Evolutionary conservation across 1,139 yeast genomes (phyloP).

Genomic region (Citeromyces hawaiiensis): DNA sequence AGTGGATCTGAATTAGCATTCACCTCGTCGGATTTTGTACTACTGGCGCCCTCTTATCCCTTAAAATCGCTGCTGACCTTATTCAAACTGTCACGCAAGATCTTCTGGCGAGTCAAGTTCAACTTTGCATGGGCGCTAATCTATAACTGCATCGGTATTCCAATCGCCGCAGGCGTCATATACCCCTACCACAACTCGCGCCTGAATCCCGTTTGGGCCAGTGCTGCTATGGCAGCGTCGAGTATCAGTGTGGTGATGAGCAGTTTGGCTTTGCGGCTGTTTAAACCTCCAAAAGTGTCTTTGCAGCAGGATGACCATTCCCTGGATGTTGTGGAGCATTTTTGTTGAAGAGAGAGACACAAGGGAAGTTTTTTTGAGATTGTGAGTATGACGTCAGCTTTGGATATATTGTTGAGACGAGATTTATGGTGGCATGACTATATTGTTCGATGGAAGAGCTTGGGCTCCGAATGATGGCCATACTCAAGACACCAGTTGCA

Average conservation of each 20-base stretch:
- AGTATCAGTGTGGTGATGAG: slow-evolving; percentile 45
- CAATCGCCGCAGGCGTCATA: slow-evolving; percentile 53
- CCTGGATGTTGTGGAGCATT: background rate
- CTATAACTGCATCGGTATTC: slow-evolving; percentile 40
- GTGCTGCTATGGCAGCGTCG: slow-evolving; percentile 56
- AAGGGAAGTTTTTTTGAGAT: too few species aligned
- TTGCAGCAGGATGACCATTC: background rate
- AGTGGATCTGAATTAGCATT: slow-evolving; percentile 48
- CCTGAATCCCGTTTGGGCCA: slow-evolving; percentile 51
- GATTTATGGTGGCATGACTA: too few species aligned
- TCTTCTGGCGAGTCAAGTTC: slow-evolving; percentile 38
- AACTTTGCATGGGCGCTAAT: slow-evolving; percentile 43
- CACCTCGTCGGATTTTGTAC: slow-evolving; percentile 43
- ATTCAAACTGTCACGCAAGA: slow-evolving; percentile 29
- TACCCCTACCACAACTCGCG: slow-evolving; percentile 40
- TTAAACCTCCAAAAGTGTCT: slow-evolving; percentile 23
- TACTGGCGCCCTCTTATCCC: slow-evolving; percentile 32
- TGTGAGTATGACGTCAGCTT: too few species aligned
- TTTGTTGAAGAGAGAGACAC: too few species aligned
- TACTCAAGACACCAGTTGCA: too few species aligned
- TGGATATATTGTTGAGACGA: too few species aligned
- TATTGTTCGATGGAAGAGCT: too few species aligned
- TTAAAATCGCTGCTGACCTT: slow-evolving; percentile 33
- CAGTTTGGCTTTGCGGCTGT: slow-evolving; percentile 36
- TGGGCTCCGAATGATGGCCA: too few species aligned